Evolutionary conservation across 2,329 filamentous ascomycete species (phyloP), one percentile per base, ranked within the genome.

Genomic region (Zymoseptoria ardabiliae): DNA sequence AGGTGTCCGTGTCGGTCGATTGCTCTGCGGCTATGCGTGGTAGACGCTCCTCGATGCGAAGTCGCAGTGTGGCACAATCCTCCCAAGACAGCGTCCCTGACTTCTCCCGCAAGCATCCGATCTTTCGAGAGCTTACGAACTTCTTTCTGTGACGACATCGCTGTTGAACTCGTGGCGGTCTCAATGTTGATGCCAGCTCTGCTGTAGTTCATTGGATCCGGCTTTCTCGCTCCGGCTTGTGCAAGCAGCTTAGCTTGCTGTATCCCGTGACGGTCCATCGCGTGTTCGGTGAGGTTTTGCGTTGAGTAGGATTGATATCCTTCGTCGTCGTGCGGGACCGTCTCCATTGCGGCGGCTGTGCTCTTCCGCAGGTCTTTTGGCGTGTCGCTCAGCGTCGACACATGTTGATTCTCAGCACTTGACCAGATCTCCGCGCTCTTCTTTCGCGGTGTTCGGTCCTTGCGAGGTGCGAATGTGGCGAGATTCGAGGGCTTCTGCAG

Each of bases 381-480:
- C 35, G 35, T 45, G 35, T 13, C 35, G 10, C 7, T 45, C 35
- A 45, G 35, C 35, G 17, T 45, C 6, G 35, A 45, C 35, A 45
- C 35, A 45, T 17, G 17, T n/a, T 45, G 13, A 6, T 45, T 13
- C n/a, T 17, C 35, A 5, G 35, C 35, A 45, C 35, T 45, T n/a
- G 35, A 45, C 35, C 35, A 45, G 10, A 45, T 17, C 1, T 45
- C 35, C 13, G 35, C n/a, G 35, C 35, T 45, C 10, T 45, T n/a
- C 35, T 45, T 45, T 5, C 35, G 13, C 35, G 35, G 35, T 17
- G 3, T 13, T 1, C 11, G 17, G 7, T 59, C 20, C 28, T 57
- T 57, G 1, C 55, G 50, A 17, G 55, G 58, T 35, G 30, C 23
- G 23, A 57, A 60, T 19, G 35, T 25, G 17, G 41, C 52, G 22